Evolutionary conservation across 176 grass and related monocot genomes (phyloP), one percentile per base, ranked within the genome.

Genomic region (Dactylis glomerata): DNA sequence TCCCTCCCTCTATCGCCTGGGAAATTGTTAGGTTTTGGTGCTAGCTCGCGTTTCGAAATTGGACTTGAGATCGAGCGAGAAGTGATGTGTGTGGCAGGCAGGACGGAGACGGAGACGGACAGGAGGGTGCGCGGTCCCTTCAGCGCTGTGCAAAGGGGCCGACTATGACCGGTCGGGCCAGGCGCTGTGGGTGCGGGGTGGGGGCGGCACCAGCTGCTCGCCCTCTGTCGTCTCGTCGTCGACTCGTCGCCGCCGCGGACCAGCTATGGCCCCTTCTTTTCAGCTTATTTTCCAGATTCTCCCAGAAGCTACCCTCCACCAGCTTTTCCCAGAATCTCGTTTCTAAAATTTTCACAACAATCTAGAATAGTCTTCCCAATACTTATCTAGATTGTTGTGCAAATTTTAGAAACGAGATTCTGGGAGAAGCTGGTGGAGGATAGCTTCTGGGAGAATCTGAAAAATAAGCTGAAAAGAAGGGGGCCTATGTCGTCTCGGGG

Each of bases 121-220:
- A 74, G 49, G 49, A 22, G 23, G 81, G 37, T 3, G 71, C 49
- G 19, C 46, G 70, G 52, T 46, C 75, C 51, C 59, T 65, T 80
- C 55, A 30, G 85, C 42, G 44, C 68, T 42, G 42, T 13, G 63
- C 41, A 38, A 40, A 64, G 40, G 72, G 63, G 22, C 26, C 64
- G 40, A 68, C 87, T 26, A 65, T 27, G 75, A 66, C 81, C 34
- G 56, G 75, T 84, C 42, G 81, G 46, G 66, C 5, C 49, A 59
- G 54, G 41, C 30, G 45, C 64, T 11, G 20, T 41, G 65, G 20
- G 12, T 9, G 32, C 38, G 33, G 11, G 51, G 19, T 2, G 55
- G 62, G 14, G 75, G 14, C 63, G 78, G 74, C 75, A 74, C 75
- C 81, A 36, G 51, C 44, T 33, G 55, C 66, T 79, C 80, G 23